phyloP scores from a whole-genome alignment of 257 asterid species.

The Solanum corneliomulleri region DNA sequence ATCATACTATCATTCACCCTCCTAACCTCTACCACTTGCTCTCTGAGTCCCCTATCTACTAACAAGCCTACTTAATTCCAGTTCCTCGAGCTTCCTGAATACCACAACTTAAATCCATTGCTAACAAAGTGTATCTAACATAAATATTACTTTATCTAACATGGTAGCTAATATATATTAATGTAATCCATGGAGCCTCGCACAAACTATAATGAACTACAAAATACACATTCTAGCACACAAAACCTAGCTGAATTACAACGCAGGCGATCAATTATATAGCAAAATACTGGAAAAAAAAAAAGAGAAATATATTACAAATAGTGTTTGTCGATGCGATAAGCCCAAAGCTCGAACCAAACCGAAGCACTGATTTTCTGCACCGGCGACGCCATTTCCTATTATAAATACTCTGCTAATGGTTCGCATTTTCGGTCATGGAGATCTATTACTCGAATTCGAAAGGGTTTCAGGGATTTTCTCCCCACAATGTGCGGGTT shows the following conservation, averaged over 20 bases:
- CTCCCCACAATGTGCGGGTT: not conserved
- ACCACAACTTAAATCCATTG: not conserved
- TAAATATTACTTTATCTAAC: not conserved
- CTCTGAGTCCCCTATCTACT: not conserved
- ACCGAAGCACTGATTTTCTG: slow-evolving; percentile 76
- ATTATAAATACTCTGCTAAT: slow-evolving; percentile 60
- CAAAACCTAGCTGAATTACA: not conserved
- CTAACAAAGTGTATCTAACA: not conserved
- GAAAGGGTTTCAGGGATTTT: not conserved
- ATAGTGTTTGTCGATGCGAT: slow-evolving; percentile 32
- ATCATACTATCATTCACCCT: not conserved
- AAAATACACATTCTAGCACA: not conserved
- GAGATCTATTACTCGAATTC: not conserved
- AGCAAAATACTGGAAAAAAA: not conserved
- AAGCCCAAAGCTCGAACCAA: slow-evolving; percentile 72
- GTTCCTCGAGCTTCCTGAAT: not conserved
- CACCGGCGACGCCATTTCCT: slow-evolving; percentile 76
- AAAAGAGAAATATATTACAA: slow-evolving; percentile 21
- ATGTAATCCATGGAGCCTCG: not conserved
- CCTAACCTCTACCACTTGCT: not conserved
- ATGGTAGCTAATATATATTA: not conserved
- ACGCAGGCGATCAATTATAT: not conserved
- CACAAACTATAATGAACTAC: not conserved
- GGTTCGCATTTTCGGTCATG: slow-evolving; percentile 23
- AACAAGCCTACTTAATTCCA: not conserved